phyloP scores from a whole-genome alignment of 441 rosid genomes.

The Pelargonium myrrhifolium region DNA sequence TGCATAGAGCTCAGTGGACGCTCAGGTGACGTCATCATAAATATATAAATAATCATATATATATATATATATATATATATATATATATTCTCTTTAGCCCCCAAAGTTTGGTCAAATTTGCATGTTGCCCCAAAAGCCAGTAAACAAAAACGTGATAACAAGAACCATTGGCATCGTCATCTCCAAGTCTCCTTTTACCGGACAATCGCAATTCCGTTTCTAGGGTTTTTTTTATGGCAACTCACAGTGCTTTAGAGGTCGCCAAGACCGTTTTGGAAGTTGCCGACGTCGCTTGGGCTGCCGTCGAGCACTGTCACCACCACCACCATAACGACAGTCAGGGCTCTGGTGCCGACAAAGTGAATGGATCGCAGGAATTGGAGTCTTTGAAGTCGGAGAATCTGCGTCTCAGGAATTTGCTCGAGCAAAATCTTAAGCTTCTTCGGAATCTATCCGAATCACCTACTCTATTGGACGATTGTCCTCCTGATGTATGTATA shows the following conservation, averaged over 20 bases:
- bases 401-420: slow-evolving; percentile 45
- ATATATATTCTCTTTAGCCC: too few relatives aligned
- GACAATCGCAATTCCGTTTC: background rate
- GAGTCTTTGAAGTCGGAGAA: slow-evolving; percentile 52
- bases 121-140: too few relatives aligned
- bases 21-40: too few relatives aligned
- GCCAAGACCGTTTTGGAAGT: slow-evolving; percentile 89
- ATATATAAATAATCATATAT: too few relatives aligned
- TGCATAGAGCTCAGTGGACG: too few relatives aligned
- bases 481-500: slow-evolving; percentile 70
- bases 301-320: slow-evolving; percentile 61
- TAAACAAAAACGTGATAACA: too few relatives aligned
- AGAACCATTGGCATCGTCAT: background rate
- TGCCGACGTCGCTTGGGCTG: slow-evolving; percentile 84
- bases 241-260: slow-evolving; percentile 65
- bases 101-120: too few relatives aligned
- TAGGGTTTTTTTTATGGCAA: slow-evolving; percentile 34
- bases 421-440: slow-evolving; percentile 66
- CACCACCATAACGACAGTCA: slow-evolving; percentile 25
- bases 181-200: background rate
- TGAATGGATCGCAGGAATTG: slow-evolving; percentile 24
- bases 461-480: slow-evolving; percentile 47
- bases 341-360: background rate
- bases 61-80: too few relatives aligned
- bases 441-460: slow-evolving; percentile 68